These are phyloP conservation scores for Cyclospora cayetanensis DNA, from an alignment of 169 alveolate species.

Conservation along the genomic window DNA sequence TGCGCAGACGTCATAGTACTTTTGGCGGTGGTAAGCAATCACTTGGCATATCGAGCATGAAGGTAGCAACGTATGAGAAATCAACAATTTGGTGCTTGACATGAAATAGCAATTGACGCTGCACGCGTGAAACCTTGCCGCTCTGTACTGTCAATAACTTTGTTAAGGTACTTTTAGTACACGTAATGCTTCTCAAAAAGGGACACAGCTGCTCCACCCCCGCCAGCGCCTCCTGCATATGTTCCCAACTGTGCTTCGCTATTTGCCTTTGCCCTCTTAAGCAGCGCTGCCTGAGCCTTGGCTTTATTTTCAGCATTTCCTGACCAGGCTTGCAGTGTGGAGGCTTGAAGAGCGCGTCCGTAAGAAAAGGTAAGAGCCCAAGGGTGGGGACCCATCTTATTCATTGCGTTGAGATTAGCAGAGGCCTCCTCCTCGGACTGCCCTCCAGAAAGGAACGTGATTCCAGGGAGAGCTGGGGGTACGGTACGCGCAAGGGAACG, in stretches of 20 bases:
- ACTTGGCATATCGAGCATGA: too few relatives aligned
- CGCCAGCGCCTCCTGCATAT: constrained; percentile 84
- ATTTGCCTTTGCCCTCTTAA: constrained; percentile 97
- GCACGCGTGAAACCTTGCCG: neutral
- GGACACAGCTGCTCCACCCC: constrained; percentile 78
- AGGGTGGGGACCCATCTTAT: constrained; percentile 88
- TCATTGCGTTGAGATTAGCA: constrained; percentile 96
- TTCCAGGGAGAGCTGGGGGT: constrained; percentile 82
- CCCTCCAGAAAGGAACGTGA: constrained; percentile 99
- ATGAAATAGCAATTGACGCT: neutral
- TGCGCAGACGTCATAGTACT: too few relatives aligned
- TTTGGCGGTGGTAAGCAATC: too few relatives aligned
- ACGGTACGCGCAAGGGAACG: constrained; percentile 95
- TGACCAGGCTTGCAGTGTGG: constrained; percentile 96
- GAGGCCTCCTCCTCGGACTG: constrained; percentile 99
- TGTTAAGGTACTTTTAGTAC: too few relatives aligned
- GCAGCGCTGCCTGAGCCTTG: constrained; percentile 95
- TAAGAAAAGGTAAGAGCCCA: constrained; percentile 98
- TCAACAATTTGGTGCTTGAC: neutral
- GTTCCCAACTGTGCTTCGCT: constrained; percentile 96
- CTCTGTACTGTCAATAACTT: too few relatives aligned
- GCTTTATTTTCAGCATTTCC: constrained; percentile 93
- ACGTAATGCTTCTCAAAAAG: constrained; percentile 81
- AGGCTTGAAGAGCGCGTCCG: constrained; percentile 98
- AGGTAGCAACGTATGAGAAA: too few relatives aligned